Evolutionary conservation across 805 yeast species (phyloP), one percentile per base, ranked within the genome.

Genomic region (Candida quercuum): DNA sequence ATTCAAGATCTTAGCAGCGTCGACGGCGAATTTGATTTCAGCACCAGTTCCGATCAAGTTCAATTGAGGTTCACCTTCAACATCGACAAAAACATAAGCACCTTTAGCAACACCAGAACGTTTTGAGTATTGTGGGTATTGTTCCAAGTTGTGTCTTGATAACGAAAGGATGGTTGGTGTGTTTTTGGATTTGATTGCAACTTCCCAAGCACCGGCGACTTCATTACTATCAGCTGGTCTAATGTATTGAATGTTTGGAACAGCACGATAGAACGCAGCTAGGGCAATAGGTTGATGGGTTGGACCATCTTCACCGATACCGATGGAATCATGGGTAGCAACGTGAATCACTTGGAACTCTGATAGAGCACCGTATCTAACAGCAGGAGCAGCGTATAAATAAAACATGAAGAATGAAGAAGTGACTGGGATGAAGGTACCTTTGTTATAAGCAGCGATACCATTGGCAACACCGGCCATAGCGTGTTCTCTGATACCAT

Each of bases 301-400:
- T 28, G 78, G 78, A 30, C 78, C 78, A 45, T 72, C 78, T 60
- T 72, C 78, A 47, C 78, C 78, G 18, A 67, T 66, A 49, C 78
- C 78, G 45, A 73, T 72, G 19, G 78, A 72, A 57, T 73, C 78
- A 59, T 72, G 78, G 31, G 78, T 73, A 27, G 74, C 78, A 28
- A 72, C 71, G 62, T 72, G 70, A 56, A 73, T 66, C 30, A 63
- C 66, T 38, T 66, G 66, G 49, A 63, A 62, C 34, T 68, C 61
- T 16, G 70, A 63, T 19, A 72, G 60, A 22, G 77, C 75, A 17
- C 74, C 64, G 38, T 71, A 60, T 40, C 78, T 58, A 23, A 72
- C 66, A 33, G 76, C 76, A 37, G 77, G 74, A 11, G 77, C 69
- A 28, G 74, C 76, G 47, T 72, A 72, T 27, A 58, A 48, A 36